Base-by-base conservation (phyloP, 2,329 filamentous ascomycete genomes). In the Cercospora zeina region DNA sequence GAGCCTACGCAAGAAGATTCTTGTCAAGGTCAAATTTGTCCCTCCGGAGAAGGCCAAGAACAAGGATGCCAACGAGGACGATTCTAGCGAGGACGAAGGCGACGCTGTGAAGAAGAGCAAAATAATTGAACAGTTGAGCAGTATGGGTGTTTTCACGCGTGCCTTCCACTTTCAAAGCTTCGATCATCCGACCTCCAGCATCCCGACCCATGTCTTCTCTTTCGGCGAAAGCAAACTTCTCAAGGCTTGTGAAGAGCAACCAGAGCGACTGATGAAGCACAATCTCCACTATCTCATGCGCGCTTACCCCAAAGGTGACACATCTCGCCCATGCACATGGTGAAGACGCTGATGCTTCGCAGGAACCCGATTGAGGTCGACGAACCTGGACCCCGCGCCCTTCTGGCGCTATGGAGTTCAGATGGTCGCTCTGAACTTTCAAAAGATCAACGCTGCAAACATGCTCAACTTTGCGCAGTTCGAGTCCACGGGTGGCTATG, bases 391-490 rank as follows among this genome's bases (percentile, higher is more conserved):
- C 68, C 92, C 93, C 4, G 85, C 87, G 0, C 82, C 88, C 3
- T 95, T 93, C 76, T 97, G 93, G 93, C 84, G 91, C 33, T 88
- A 90, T 67, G 93, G 93, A 13, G 88, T 96, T 2, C 93, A 97
- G 76, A 88, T 97, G 69, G 68, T 96, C 1, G 93, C 93, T 0
- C 80, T 97, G 64, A 97, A 97, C 77, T 97, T 93, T 91, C 93
- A 97, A 76, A 88, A 87, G 64, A 87, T 89, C 75, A 92, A 97
- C 71, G 89, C 91, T 69, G 92, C 91, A 33, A 96, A 96, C 88
- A 97, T 97, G 93, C 83, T 96, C 13, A 97, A 97, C 72, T 88
- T 95, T 72, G 93, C 86, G 69, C 95, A 96, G 91, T 96, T 96
- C 76, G 84, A 86, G 1, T 89, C 87, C 9, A 89, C 90, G 55